Percentiles rank a stretch among this genome's conserved stretches.
These are phyloP conservation scores for Fusarium decemcellulare DNA, from an alignment of 2,329 filamentous ascomycete genomes.

Conservation along the genomic window DNA sequence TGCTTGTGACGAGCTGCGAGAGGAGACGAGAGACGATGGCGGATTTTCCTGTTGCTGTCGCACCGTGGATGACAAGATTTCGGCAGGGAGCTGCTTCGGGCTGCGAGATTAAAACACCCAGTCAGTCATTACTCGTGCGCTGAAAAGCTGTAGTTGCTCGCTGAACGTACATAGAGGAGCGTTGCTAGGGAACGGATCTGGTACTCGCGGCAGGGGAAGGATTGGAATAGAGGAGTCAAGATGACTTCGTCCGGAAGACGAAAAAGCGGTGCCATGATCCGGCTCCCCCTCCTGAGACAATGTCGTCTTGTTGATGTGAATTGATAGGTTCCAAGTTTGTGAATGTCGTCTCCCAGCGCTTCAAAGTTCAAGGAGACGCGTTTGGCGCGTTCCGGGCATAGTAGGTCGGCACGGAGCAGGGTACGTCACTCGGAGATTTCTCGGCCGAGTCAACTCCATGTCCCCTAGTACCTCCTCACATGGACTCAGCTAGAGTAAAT, in stretches of 20 bases:
- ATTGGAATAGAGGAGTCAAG: conserved; percentile 60
- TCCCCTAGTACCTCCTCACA: neutral
- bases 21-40: conserved; percentile 72
- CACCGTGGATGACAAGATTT: conserved; percentile 85
- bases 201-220: conserved; percentile 70
- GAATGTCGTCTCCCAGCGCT: conserved; percentile 11
- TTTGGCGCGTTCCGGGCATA: conserved; percentile 43
- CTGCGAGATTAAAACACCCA: conserved; percentile 53
- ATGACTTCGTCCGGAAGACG: conserved; percentile 67
- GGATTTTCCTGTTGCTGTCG: conserved; percentile 90
- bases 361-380: conserved; percentile 43
- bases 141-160: neutral
- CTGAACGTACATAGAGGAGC: conserved; percentile 63
- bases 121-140: conserved; percentile 2
- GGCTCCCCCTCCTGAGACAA: neutral
- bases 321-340: conserved; percentile 25
- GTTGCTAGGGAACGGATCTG: conserved; percentile 72
- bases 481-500: no score
- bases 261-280: conserved; percentile 59
- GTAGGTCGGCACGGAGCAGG: conserved; percentile 9
- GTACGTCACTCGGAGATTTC: conserved; percentile 47
- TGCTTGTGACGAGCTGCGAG: conserved; percentile 39
- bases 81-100: conserved; percentile 77
- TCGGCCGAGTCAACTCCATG: conserved; percentile 29
- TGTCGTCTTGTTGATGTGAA: neutral